Conservation (phyloP, 2,329 filamentous ascomycete genomes). For the Aspergillus unguis region DNA sequence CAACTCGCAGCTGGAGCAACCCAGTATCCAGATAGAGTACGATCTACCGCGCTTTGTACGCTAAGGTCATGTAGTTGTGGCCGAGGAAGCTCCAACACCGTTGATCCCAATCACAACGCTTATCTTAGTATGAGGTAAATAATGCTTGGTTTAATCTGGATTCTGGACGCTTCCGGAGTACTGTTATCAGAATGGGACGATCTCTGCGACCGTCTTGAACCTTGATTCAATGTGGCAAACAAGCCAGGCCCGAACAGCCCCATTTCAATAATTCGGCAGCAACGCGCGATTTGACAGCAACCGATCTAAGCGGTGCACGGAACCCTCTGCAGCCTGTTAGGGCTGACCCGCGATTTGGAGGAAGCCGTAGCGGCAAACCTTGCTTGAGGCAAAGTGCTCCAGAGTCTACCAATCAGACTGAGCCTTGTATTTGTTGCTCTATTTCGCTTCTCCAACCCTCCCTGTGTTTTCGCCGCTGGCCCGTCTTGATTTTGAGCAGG, state of each 20-base stretch:
- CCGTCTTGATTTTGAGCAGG: no score
- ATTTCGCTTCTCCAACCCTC: not conserved
- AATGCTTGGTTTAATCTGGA: constrained; percentile 18
- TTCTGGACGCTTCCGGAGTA: not conserved
- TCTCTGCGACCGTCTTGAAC: not conserved
- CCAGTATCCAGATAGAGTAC: not conserved
- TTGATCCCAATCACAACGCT: constrained; percentile 12
- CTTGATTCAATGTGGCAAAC: not conserved
- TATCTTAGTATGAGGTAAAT: constrained; percentile 16
- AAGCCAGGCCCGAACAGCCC: not conserved
- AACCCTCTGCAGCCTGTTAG: constrained; percentile 33
- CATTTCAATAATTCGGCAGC: not conserved
- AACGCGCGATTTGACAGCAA: not conserved
- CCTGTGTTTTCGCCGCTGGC: no score
- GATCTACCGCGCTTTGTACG: constrained; percentile 2
- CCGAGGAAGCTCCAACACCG: constrained; percentile 14
- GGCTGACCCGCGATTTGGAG: constrained; percentile 28
- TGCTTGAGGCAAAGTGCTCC: constrained; percentile 5
- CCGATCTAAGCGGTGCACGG: constrained; percentile 10
- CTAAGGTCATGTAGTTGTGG: constrained; percentile 8
- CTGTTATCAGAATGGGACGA: not conserved
- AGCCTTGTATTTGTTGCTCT: not conserved
- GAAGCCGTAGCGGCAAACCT: constrained; percentile 11
- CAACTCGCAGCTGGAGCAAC: not conserved
- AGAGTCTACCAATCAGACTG: not conserved